Evolutionary conservation across 805 yeast species (phyloP), one percentile per base, ranked within the genome.

Genomic region (Sugiyamaella smithiae): DNA sequence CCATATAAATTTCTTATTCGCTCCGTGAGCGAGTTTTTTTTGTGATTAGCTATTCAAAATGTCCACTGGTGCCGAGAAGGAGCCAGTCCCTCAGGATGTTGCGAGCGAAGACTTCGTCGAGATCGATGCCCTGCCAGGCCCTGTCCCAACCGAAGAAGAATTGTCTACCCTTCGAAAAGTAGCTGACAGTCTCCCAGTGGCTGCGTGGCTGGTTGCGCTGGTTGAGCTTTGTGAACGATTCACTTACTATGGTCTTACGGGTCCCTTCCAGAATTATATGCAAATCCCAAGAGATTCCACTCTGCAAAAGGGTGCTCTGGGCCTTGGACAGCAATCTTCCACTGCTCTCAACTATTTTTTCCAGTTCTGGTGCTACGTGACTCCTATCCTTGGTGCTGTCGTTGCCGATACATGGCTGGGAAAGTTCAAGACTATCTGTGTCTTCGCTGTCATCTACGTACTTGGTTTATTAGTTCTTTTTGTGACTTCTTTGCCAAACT

Each of bases 221-320:
- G 87, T 86, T 35, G 95, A 86, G 69, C 78, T 86, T 53, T 78
- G 90, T 42, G 95, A 86, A 67, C 77, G 95, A 57, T 85, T 86
- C 64, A 76, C 91, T 9, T 86, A 82, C 71, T 86, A 86, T 60
- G 93, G 95, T 61, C 70, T 84, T 52, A 75, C 82, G 41, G 85
- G 86, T 50, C 85, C 88, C 5, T 81, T 86, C 69, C 84, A 80
- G 69, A 86, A 86, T 69, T 85, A 84, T 67, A 83, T 86, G 84
- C 86, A 83, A 65, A 20, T 55, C 17, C 46, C 53, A n/a, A 40
- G 57, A 17, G 54, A 50, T 32, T 12, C 40, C 16, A 44, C 37
- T 12, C 74, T 58, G 58, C 43, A 74, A 64, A 64, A 67, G 60
- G 76, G 88, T 65, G 80, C 82, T 8, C 72, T 86, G 52, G 75